These are phyloP conservation scores for Sugiyamaella pinicola DNA, from an alignment of 1,139 yeast genomes.

Conservation along the genomic window DNA sequence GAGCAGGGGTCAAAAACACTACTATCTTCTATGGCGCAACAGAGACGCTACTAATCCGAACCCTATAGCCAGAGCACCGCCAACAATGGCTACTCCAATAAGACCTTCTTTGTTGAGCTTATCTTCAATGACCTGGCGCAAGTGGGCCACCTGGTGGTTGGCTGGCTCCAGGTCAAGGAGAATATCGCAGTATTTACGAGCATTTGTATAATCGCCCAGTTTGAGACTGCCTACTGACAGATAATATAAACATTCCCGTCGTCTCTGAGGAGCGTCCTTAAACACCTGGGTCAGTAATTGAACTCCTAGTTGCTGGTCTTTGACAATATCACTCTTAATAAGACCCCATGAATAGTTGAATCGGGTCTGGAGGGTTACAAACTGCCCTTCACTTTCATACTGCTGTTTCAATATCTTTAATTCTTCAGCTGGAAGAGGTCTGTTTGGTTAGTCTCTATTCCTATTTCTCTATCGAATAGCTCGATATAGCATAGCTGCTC, in stretches of 20 bases:
- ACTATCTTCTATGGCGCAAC: slow-evolving; percentile 42
- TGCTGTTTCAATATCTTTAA: slow-evolving; percentile 74
- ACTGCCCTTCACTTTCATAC: slow-evolving; percentile 77
- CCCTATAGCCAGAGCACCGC: slow-evolving; percentile 82
- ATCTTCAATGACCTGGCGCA: slow-evolving; percentile 78
- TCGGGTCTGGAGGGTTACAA: slow-evolving; percentile 76
- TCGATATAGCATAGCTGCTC: no score
- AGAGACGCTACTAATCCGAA: slow-evolving; percentile 69
- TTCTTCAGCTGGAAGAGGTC: slow-evolving; percentile 74
- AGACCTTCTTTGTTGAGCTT: slow-evolving; percentile 80
- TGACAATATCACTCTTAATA: slow-evolving; percentile 63
- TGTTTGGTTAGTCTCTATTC: slow-evolving; percentile 37
- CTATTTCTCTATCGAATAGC: no score
- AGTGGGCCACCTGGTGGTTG: slow-evolving; percentile 70
- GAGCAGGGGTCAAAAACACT: neutral
- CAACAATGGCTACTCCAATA: slow-evolving; percentile 82
- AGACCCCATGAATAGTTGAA: slow-evolving; percentile 98
- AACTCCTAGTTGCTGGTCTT: slow-evolving; percentile 78
- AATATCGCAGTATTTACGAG: slow-evolving; percentile 82
- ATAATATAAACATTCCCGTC: slow-evolving; percentile 89
- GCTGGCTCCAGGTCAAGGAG: slow-evolving; percentile 79
- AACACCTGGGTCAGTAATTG: slow-evolving; percentile 72
- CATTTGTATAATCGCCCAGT: slow-evolving; percentile 82
- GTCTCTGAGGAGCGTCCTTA: slow-evolving; percentile 75
- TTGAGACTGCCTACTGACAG: slow-evolving; percentile 86